Evolutionary conservation across 495 filamentous ascomycete species (phyloP).

Genomic region (Lasiosphaeria miniovina): DNA sequence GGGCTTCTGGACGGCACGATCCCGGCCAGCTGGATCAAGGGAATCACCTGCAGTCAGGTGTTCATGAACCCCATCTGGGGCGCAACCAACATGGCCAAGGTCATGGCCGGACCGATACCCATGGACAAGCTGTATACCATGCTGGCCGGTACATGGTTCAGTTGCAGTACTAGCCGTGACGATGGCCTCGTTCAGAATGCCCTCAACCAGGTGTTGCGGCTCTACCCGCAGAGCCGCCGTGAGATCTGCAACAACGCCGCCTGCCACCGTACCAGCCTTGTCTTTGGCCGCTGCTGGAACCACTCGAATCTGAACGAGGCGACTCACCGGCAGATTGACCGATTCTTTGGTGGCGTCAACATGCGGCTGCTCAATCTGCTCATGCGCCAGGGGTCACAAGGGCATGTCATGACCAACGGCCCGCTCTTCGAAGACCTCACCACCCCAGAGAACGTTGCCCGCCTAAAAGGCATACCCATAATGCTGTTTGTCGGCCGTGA

Average conservation of each 20-base stretch:
- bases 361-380: slow-evolving; percentile 57
- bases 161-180: slow-evolving; percentile 42
- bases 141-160: slow-evolving; percentile 53
- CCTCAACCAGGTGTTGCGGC: slow-evolving; percentile 55
- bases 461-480: slow-evolving; percentile 56
- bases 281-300: slow-evolving; percentile 65
- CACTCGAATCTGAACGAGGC: slow-evolving; percentile 61
- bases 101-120: slow-evolving; percentile 42
- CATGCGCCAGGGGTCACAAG: slow-evolving; percentile 54
- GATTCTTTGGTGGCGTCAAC: slow-evolving; percentile 61
- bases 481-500: slow-evolving; percentile 56
- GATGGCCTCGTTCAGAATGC: slow-evolving; percentile 49
- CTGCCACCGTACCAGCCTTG: slow-evolving; percentile 59
- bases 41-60: slow-evolving; percentile 61
- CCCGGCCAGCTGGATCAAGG: slow-evolving; percentile 53
- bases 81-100: slow-evolving; percentile 58
- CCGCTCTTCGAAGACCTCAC: slow-evolving; percentile 45
- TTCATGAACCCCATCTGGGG: slow-evolving; percentile 64
- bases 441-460: slow-evolving; percentile 45
- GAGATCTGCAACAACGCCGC: slow-evolving; percentile 62
- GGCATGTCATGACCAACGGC: slow-evolving; percentile 51
- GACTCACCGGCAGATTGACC: slow-evolving; percentile 60
- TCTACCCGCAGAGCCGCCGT: slow-evolving; percentile 54
- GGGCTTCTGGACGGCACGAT: slow-evolving; percentile 66
- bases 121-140: slow-evolving; percentile 46